A percentile compares a stretch with the other conserved stretches of the same genome.
Conservation (phyloP, 768 basidiomycete species). For the Xerocomellus chrysenteron region DNA sequence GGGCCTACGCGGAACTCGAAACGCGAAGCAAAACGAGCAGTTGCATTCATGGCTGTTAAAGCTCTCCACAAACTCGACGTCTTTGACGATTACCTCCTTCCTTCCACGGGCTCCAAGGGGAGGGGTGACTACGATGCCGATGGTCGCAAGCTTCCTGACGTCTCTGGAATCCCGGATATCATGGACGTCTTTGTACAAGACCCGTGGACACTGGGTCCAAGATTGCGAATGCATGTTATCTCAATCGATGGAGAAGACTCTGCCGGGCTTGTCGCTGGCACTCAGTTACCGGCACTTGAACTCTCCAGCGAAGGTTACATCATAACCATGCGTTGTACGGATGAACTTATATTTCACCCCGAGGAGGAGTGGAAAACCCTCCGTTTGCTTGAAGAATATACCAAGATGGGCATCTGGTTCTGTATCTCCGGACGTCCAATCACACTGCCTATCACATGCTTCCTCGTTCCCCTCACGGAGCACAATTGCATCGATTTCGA, state of each 20-base stretch:
- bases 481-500: slow-evolving; percentile 55
- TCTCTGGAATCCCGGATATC: slow-evolving; percentile 47
- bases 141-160: slow-evolving; percentile 42
- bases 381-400: slow-evolving; percentile 62
- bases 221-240: slow-evolving; percentile 65
- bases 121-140: slow-evolving; percentile 55
- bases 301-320: slow-evolving; percentile 36
- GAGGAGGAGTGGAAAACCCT: slow-evolving; percentile 49
- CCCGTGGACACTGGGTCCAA: slow-evolving; percentile 61
- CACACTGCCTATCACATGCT: slow-evolving; percentile 51
- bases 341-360: slow-evolving; percentile 47
- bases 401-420: slow-evolving; percentile 58
- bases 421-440: slow-evolving; percentile 61
- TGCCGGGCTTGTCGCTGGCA: slow-evolving; percentile 70
- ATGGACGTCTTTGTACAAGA: slow-evolving; percentile 63
- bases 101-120: slow-evolving; percentile 53
- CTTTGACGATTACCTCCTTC: slow-evolving; percentile 81
- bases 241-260: slow-evolving; percentile 46
- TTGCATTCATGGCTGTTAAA: slow-evolving; percentile 76
- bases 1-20: slow-evolving; percentile 68
- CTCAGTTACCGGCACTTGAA: slow-evolving; percentile 48
- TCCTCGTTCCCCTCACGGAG: slow-evolving; percentile 62
- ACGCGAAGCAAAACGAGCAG: slow-evolving; percentile 80
- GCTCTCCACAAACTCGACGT: slow-evolving; percentile 67
- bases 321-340: slow-evolving; percentile 43